Base-by-base conservation (phyloP, 1,284 basidiomycete species). In the Phellinidium pouzarii region DNA sequence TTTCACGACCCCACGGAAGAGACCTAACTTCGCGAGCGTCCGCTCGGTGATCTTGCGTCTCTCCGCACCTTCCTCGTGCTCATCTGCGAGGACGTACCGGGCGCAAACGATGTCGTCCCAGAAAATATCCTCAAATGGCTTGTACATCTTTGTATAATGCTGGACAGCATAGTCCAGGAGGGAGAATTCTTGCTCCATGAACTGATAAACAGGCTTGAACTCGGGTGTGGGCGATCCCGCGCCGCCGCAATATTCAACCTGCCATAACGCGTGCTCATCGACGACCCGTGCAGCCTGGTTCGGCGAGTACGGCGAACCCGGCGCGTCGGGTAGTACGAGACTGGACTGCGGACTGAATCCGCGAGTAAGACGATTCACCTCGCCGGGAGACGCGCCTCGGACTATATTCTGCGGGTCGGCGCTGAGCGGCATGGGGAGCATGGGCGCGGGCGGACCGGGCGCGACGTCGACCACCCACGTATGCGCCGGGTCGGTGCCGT, bases 391-490 rank as follows among this genome's bases (percentile, higher is more conserved):
- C n/a, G 50, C 27, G 23, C 34, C 23, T 23, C 37, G 50, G 9
- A 52, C 5, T 14, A 52, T 29, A 36, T 52, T 52, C 6, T 14
- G 26, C 19, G 50, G 43, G 27, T 52, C 57, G 14, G 44, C 55
- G 29, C 53, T 40, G 26, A 60, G 53, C 17, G 54, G 55, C 19
- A 60, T 56, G n/a, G 59, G 57, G 14, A 51, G 38, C 19, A 52
- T 49, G 11, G 52, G 48, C 6, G 45, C 50, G 12, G 41, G 46
- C 20, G 57, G 57, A 9, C 59, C 59, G 46, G 56, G 58, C 11
- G 57, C 59, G 19, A 56, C 55, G 43, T 60, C 59, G 37, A 58
- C 58, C 27, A 60, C 26, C 46, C 58, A 58, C 7, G 54, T 55
- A 31, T 58, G 48, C 34, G 54, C 57, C n/a, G 47, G 38, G n/a